Evolutionary conservation across 2,329 filamentous ascomycete genomes (phyloP).

Genomic region (Microsporum canis): DNA sequence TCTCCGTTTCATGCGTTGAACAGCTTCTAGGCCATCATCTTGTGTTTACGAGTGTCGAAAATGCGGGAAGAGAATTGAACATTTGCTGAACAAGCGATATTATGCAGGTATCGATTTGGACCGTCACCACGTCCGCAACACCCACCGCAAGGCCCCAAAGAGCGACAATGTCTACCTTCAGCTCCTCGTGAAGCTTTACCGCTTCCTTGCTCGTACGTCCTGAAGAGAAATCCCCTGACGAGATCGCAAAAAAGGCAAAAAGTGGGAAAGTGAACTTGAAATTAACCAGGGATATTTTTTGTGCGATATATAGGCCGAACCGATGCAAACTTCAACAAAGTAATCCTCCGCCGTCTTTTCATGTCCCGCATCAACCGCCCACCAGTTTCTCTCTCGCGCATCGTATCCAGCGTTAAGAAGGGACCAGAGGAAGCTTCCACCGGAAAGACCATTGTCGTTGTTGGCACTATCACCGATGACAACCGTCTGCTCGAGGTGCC

Average conservation of each 20-base stretch:
- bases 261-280: constrained; percentile 11
- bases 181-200: constrained; percentile 96
- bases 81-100: not conserved
- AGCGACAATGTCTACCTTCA: constrained; percentile 97
- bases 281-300: constrained; percentile 5
- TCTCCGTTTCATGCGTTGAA: not conserved
- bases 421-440: constrained; percentile 44
- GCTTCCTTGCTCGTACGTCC: constrained; percentile 83
- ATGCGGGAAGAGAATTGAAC: not conserved
- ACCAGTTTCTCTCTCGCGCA: constrained; percentile 86
- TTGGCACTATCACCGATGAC: constrained; percentile 96
- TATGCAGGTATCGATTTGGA: constrained; percentile 45
- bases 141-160: constrained; percentile 89
- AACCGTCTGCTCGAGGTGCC: constrained; percentile 83
- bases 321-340: constrained; percentile 97
- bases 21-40: not conserved
- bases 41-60: not conserved
- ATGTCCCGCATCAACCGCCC: constrained; percentile 98
- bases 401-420: constrained; percentile 50
- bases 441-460: constrained; percentile 76
- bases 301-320: constrained; percentile 59
- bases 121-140: constrained; percentile 52
- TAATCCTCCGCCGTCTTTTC: constrained; percentile 91
- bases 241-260: not conserved
- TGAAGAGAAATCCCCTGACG: not conserved